Evolutionary conservation across 495 filamentous ascomycete genomes (phyloP), one percentile per base, ranked within the genome.

Genomic region (Penicillium fimorum): DNA sequence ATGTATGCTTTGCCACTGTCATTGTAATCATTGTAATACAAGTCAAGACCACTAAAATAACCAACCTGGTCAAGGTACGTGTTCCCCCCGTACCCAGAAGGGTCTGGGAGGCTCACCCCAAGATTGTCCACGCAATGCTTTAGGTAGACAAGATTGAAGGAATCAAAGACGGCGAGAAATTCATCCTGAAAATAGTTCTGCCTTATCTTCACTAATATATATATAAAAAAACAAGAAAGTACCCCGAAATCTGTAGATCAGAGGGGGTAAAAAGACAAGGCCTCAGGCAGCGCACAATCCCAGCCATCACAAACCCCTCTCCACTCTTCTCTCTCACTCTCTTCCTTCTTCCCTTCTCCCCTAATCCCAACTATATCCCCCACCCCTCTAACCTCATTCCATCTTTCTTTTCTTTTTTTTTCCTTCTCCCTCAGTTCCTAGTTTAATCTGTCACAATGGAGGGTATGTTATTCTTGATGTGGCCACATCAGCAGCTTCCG

Each of bases 371-470:
- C 56, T 57, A 61, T 64, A 61, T 67, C 59, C n/a, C n/a, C n/a
- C 25, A 2, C 63, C 65, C 56, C 70, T 77, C 25, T 54, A 45
- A 56, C 58, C 61, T 57, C 51, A 61, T 61, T 66, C 68, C 66
- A 64, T 69, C 69, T 65, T 72, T 62, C 70, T 66, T 68, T 64
- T 75, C 70, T 70, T 67, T 69, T 67, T 69, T 67, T 66, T 70
- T 64, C 67, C 60, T 60, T 58, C 55, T 69, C 63, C 59, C 66
- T 69, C 8, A 52, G 37, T 52, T 22, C 35, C 17, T 52, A 18
- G 15, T 43, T 30, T 43, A 71, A 56, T 66, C 71, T 62, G 72
- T 77, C 81, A 80, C 73, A 76, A 92, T 92, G 88, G 88, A 92
- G 82, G 88, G 88, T 92, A 81, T 80, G 85, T 80, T 69, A 62